Percentiles rank a stretch among this genome's conserved stretches.
Conservation (phyloP, 805 yeast species). For the Suhomyces vadensis region DNA sequence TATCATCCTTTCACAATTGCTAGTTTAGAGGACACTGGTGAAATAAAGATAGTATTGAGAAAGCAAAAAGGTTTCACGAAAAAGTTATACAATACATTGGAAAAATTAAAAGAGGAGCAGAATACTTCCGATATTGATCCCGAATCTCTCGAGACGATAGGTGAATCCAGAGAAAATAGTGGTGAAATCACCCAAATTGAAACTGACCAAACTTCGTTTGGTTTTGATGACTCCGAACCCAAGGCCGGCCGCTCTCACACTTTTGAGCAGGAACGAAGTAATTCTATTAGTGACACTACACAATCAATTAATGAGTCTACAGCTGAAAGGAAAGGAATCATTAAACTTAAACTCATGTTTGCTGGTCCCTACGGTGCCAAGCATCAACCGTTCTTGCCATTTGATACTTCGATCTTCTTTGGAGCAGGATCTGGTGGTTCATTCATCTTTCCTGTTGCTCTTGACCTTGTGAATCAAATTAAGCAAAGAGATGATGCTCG, state of each 20-base stretch:
- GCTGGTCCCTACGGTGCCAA: slow-evolving; percentile 51
- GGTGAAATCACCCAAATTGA: no score
- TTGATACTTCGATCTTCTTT: slow-evolving; percentile 41
- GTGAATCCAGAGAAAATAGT: neutral
- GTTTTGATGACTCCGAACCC: neutral
- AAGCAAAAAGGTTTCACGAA: slow-evolving; percentile 46
- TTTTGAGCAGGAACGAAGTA: neutral
- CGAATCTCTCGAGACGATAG: neutral
- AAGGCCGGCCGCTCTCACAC: neutral
- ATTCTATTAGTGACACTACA: neutral
- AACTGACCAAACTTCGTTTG: neutral
- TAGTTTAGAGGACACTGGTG: slow-evolving; percentile 38
- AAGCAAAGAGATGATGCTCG: slow-evolving; percentile 22
- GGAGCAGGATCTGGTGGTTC: slow-evolving; percentile 51
- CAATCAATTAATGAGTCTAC: neutral
- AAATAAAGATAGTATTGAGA: slow-evolving; percentile 42
- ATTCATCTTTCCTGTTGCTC: slow-evolving; percentile 46
- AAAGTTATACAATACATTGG: slow-evolving; percentile 30
- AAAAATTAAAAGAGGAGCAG: slow-evolving; percentile 13
- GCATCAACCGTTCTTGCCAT: slow-evolving; percentile 41
- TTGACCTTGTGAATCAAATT: slow-evolving; percentile 37
- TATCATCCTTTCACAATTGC: slow-evolving; percentile 51
- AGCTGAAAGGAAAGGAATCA: slow-evolving; percentile 1
- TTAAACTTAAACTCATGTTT: slow-evolving; percentile 35
- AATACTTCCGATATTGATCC: neutral